A percentile compares a stretch with the other conserved stretches of the same genome.
Conservation (phyloP, 2,329 filamentous ascomycete genomes). For the Beauveria pseudobassiana region DNA sequence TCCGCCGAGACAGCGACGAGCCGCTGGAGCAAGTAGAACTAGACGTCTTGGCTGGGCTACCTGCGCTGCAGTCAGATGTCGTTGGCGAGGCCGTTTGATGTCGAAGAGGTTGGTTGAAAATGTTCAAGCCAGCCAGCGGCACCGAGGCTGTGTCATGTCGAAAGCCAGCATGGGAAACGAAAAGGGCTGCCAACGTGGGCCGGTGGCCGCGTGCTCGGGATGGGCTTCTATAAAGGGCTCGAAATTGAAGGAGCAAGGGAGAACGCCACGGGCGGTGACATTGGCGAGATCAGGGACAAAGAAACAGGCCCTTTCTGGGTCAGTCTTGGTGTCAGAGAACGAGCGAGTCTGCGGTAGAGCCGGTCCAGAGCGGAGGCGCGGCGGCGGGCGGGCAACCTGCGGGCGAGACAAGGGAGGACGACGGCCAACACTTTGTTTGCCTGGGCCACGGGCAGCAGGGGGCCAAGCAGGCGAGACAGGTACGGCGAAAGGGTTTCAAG, state of each 20-base stretch:
- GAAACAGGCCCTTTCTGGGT: not conserved
- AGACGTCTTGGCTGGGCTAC: conserved; percentile 13
- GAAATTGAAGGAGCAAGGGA: not conserved
- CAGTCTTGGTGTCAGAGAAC: not conserved
- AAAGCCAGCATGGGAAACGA: conserved; percentile 9
- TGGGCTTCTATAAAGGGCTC: conserved; percentile 2
- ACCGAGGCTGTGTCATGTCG: conserved; percentile 9
- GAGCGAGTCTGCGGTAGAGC: not conserved
- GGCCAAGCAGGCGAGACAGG: conserved; percentile 8
- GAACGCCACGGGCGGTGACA: not conserved
- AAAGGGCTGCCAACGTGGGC: not conserved
- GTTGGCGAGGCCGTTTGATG: not conserved
- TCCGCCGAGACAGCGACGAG: conserved; percentile 20
- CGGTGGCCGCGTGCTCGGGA: not conserved
- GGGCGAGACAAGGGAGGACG: conserved; percentile 9
- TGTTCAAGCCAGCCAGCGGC: conserved; percentile 9
- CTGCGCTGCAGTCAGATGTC: not conserved
- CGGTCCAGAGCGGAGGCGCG: not conserved
- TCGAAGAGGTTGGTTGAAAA: not conserved
- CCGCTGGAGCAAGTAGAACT: not conserved
- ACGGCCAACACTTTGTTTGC: conserved; percentile 3
- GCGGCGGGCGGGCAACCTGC: not conserved
- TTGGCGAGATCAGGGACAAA: not conserved
- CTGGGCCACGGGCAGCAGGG: conserved; percentile 7
- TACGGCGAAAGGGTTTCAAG: not conserved